Conservation (phyloP, 345 rosid genomes). For the Hibiscus tridactylites region DNA sequence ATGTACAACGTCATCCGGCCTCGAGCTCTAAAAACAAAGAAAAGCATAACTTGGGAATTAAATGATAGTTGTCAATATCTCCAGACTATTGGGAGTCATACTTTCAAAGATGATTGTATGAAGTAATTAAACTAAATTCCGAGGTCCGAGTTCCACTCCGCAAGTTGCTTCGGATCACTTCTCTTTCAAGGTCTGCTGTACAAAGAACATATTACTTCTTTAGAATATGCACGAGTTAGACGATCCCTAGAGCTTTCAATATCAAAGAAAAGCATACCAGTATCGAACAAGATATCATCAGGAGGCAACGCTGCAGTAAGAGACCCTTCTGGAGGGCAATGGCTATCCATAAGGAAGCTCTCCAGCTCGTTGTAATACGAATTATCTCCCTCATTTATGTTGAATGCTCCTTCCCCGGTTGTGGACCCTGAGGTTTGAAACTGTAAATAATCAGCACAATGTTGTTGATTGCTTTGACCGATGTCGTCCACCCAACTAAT, state of each 20-base stretch:
- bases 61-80: background rate
- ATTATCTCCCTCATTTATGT: background rate
- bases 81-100: background rate
- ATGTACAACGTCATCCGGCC: background rate
- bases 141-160: background rate
- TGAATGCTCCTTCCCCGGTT: slow-evolving; percentile 9
- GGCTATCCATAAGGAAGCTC: slow-evolving; percentile 11
- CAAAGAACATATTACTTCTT: slow-evolving; percentile 5
- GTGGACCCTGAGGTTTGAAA: slow-evolving; percentile 7
- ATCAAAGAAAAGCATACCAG: slow-evolving; percentile 32
- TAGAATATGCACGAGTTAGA: slow-evolving; percentile 13
- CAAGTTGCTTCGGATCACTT: no score
- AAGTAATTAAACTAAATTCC: background rate
- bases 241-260: slow-evolving; percentile 35
- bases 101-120: background rate
- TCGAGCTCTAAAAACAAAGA: background rate
- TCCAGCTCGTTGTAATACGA: slow-evolving; percentile 8
- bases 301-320: slow-evolving; percentile 14
- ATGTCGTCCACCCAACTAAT: slow-evolving; percentile 6
- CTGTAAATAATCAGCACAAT: slow-evolving; percentile 11
- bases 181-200: background rate
- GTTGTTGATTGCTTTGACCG: slow-evolving; percentile 19
- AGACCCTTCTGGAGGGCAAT: slow-evolving; percentile 14
- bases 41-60: background rate
- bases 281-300: slow-evolving; percentile 25